Base-by-base conservation (phyloP, 176 grass and related monocot genomes). In the Cenchrus purpureus region DNA sequence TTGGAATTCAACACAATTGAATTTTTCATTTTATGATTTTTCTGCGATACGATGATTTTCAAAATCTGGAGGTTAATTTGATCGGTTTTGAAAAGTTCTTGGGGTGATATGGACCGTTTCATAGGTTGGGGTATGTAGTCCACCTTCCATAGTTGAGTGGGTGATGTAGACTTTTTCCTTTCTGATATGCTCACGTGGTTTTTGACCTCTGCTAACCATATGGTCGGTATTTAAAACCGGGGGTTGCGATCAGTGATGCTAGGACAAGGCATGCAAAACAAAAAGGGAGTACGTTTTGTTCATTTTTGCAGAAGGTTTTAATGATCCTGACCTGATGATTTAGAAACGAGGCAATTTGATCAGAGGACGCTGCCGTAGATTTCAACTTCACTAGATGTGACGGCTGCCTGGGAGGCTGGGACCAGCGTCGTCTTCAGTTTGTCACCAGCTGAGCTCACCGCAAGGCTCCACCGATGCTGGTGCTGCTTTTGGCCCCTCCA, bases 351-450 rank as follows among this genome's bases (percentile, higher is more conserved):
- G 22, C 2, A 31, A 31, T 52, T 51, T 73, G 20, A 54, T 16
- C 37, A 40, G 1, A 11, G 49, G 49, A 8, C 28, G 25, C 62
- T 32, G 49, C 65, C 7, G 9, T 44, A 28, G 54, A 55, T 65
- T 78, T 77, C 73, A 65, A 53, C 8, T 25, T 71, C 73, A 8
- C 6, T 59, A 14, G 51, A 78, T 74, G 67, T 60, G 58, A 73
- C 22, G 15, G 45, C 31, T 32, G 31, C 31, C 31, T 32, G 31
- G 31, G 31, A 32, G 31, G 31, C 29, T n/a, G 77, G 79, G 50
- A 67, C 79, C 73, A 83, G 29, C 60, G 75, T 86, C 59, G 19
- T 74, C 58, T 79, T 78, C 59, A 51, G 29, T 84, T 66, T 70
- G 19, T 74, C 40, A 52, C 42, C 51, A 56, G 58, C n/a, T 32